A percentile compares a stretch with the other conserved stretches of the same genome.
These are phyloP conservation scores for Dacryopinax primogenitus DNA, from an alignment of 768 basidiomycete species.

Conservation along the genomic window DNA sequence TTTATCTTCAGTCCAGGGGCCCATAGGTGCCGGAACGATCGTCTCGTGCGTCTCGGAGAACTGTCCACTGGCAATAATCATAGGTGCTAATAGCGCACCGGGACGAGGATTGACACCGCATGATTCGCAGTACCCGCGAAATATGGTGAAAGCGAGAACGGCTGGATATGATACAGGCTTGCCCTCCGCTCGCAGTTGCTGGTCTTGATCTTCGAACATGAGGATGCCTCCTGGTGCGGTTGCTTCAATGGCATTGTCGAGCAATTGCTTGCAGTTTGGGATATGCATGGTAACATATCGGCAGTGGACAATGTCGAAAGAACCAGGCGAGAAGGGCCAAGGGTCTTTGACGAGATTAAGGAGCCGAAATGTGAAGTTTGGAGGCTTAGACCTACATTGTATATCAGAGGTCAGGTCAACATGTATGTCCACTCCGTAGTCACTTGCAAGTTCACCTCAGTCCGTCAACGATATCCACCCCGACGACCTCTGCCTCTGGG, in stretches of 20 bases:
- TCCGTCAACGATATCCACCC: not conserved
- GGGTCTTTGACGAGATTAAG: not conserved
- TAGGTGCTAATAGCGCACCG: not conserved
- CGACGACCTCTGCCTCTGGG: not conserved
- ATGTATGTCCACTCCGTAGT: not conserved
- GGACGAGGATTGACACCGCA: not conserved
- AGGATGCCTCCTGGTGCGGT: not conserved
- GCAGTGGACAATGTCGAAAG: not conserved
- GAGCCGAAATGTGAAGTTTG: not conserved
- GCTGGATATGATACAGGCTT: not conserved
- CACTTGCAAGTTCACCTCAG: too few species aligned
- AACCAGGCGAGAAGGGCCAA: not conserved
- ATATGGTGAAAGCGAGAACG: not conserved
- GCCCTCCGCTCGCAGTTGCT: not conserved
- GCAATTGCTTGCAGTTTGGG: not conserved
- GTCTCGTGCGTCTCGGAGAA: not conserved
- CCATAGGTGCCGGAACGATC: not conserved
- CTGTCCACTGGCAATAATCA: not conserved
- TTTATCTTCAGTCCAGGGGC: not conserved
- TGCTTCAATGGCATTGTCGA: not conserved
- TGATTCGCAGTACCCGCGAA: not conserved
- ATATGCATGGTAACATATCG: not conserved
- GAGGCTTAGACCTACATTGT: not conserved
- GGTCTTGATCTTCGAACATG: not conserved
- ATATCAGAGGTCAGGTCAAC: not conserved